These are phyloP conservation scores for Aspergillus sergii DNA, from an alignment of 2,329 filamentous ascomycete genomes.

Conservation along the genomic window DNA sequence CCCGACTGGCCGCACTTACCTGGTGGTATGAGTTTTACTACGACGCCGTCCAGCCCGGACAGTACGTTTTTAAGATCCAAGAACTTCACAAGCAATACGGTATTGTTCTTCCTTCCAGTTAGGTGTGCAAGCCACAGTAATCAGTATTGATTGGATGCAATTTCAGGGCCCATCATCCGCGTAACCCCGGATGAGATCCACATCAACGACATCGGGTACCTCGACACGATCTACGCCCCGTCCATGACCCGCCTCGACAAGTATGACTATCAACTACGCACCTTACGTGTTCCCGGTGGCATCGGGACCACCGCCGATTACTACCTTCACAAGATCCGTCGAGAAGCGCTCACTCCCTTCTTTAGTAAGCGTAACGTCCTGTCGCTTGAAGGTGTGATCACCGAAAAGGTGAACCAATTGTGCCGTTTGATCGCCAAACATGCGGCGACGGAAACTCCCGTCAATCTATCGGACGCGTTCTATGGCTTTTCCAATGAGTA, in stretches of 20 bases:
- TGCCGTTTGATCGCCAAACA: neutral
- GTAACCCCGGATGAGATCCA: conserved; percentile 42
- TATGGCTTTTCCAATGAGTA: neutral
- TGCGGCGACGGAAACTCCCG: neutral
- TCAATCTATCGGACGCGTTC: conserved; percentile 32
- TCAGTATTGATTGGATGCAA: neutral
- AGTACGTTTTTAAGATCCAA: neutral
- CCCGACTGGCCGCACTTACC: neutral
- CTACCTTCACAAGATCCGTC: conserved; percentile 33
- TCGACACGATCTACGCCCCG: conserved; percentile 31
- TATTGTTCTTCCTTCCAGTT: neutral
- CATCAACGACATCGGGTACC: conserved; percentile 36
- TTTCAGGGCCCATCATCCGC: conserved; percentile 39
- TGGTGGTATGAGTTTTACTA: neutral
- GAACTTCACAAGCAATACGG: neutral
- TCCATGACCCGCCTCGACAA: conserved; percentile 27
- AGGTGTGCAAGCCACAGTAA: neutral
- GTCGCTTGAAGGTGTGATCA: conserved; percentile 29
- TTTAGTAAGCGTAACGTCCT: conserved; percentile 34
- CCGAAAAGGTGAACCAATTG: conserved; percentile 26
- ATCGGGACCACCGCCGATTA: conserved; percentile 30
- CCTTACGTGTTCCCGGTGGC: conserved; percentile 27
- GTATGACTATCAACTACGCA: conserved; percentile 26
- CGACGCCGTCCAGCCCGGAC: neutral
- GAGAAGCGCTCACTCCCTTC: conserved; percentile 32